Conservation (phyloP, 306 rosid species). For the Delonix regia region DNA sequence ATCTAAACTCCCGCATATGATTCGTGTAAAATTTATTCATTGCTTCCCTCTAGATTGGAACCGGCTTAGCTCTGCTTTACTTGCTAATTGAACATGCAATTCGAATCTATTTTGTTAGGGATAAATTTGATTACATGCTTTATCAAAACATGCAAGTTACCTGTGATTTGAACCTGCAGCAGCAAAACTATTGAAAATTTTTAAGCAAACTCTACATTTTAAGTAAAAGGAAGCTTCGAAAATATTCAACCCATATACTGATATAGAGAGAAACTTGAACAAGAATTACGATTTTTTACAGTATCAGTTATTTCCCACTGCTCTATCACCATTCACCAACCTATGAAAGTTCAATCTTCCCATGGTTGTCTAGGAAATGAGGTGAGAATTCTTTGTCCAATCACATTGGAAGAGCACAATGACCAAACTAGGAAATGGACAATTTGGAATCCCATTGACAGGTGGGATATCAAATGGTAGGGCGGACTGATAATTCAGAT, state of each 20-base stretch:
- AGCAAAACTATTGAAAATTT: background rate
- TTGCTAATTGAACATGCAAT: background rate
- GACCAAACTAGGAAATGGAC: constrained; percentile 30
- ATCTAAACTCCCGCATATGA: background rate
- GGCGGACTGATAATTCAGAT: constrained; percentile 47
- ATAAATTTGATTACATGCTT: background rate
- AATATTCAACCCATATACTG: background rate
- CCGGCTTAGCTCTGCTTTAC: background rate
- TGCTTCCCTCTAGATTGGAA: background rate
- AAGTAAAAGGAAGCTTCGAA: background rate
- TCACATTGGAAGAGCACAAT: constrained; percentile 2
- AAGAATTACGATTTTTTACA: background rate
- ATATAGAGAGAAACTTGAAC: background rate
- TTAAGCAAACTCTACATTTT: background rate
- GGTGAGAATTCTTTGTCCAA: constrained; percentile 25
- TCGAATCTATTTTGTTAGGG: background rate
- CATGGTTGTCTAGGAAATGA: background rate
- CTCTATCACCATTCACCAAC: background rate
- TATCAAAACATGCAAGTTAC: background rate
- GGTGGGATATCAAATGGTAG: constrained; percentile 48
- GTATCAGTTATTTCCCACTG: background rate
- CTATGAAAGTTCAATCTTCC: background rate
- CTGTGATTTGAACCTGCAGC: background rate
- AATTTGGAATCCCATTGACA: constrained; percentile 42
- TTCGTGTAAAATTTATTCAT: background rate